Base-by-base conservation (phyloP, 1,139 yeast species). In the Magnusiomyces suaveolens region DNA sequence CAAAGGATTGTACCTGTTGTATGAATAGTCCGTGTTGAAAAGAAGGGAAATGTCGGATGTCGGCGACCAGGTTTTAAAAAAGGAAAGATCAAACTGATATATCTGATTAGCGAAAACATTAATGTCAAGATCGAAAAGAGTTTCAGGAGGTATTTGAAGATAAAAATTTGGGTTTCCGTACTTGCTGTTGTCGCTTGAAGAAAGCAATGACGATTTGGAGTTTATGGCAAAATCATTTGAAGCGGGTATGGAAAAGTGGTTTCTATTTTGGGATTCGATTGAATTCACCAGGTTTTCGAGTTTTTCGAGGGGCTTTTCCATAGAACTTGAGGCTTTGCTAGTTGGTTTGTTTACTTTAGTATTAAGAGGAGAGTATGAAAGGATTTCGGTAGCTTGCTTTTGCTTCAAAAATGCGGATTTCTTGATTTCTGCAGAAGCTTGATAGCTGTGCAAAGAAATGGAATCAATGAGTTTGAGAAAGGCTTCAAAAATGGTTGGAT, bases 21-120 rank as follows among this genome's bases (percentile, higher is more conserved):
- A 75, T 23, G 66, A 61, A 52, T 71, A 65, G 38, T 74, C 71
- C 48, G 75, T 75, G 55, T 75, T 61, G 57, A 70, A 80, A n/a
- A 82, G 67, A 52, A 83, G 68, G 0, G 86, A 79, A 48, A 78
- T 75, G 67, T 83, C 89, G 12, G 67, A 64, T 58, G 84, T 79
- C 2, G 96, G 89, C 54, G 87, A 83, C 97, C 97, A 90, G 14
- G 71, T 67, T 32, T 62, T 59, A 57, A 71, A 70, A 50, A 70
- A 65, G 26, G 64, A 63, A 33, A 71, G 64, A 56, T 72, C 73
- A 58, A 72, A 72, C 38, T 58, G 60, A 51, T 72, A 68, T 32
- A 72, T 63, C 59, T 72, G 75, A 14, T 63, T 62, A 1, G 74
- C 72, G 53, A 72, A 59, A 20, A 62, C 55, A 47, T 63, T 66